phyloP scores from a whole-genome alignment of 345 rosid species.

The Citrus sp. region DNA sequence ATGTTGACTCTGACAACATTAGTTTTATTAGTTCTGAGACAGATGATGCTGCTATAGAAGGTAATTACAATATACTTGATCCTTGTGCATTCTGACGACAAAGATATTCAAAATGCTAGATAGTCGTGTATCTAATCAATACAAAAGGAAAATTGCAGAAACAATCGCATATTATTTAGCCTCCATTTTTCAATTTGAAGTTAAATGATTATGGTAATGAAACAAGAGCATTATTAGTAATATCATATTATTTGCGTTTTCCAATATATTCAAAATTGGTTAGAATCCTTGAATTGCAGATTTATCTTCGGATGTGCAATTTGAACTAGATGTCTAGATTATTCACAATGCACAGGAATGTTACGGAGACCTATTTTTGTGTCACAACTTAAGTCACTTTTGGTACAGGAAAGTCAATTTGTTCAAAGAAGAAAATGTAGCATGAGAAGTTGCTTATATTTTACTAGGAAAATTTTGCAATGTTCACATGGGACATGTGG shows the following conservation, averaged over 20 bases:
- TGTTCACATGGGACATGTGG: not conserved
- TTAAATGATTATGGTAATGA: not conserved
- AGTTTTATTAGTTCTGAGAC: slow-evolving; percentile 30
- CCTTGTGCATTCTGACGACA: not conserved
- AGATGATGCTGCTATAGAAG: slow-evolving; percentile 44
- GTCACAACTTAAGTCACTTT: not conserved
- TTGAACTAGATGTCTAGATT: not conserved
- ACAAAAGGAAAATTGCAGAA: not conserved
- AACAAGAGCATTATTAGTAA: not conserved
- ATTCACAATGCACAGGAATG: not conserved
- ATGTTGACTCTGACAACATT: slow-evolving; percentile 29
- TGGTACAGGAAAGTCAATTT: not conserved
- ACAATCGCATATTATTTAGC: not conserved
- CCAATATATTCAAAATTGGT: not conserved
- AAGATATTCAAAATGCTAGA: not conserved
- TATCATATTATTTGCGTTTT: not conserved
- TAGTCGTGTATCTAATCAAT: not conserved
- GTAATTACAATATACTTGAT: slow-evolving; percentile 29
- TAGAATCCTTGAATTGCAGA: not conserved
- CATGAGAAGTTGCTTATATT: not conserved
- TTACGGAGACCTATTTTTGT: not conserved
- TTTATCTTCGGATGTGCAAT: not conserved
- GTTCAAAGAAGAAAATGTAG: not conserved
- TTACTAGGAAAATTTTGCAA: not conserved
- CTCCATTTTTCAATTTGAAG: not conserved